phyloP scores from a whole-genome alignment of 176 grass and related monocot species.

The Zoysia japonica region DNA sequence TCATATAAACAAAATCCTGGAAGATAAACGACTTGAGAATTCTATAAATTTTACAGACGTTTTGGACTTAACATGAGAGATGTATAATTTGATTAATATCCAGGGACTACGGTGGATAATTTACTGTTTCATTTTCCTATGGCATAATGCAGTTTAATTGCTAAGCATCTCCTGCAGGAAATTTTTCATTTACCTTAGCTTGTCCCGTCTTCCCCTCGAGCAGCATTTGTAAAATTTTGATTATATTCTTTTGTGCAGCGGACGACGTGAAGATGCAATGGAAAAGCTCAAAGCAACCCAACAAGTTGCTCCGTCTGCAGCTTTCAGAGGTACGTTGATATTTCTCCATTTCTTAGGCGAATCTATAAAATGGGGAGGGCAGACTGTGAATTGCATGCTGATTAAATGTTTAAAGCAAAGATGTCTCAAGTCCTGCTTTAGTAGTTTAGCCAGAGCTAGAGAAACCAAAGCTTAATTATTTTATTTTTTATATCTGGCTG shows the following conservation, averaged over 20 bases:
- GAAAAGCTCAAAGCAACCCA: conserved; percentile 76
- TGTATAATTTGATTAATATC: not conserved
- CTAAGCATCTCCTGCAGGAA: not conserved
- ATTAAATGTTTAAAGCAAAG: conserved; percentile 10
- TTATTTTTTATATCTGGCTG: conserved; percentile 5
- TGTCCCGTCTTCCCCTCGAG: not conserved
- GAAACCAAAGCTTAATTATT: conserved; percentile 2
- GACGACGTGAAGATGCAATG: conserved; percentile 60
- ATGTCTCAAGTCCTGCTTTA: not conserved
- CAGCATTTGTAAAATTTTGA: conserved; percentile 18
- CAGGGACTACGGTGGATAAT: not conserved
- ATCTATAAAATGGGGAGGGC: not conserved
- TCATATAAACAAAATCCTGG: not conserved
- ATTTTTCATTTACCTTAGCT: conserved; percentile 3
- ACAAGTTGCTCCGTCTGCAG: conserved; percentile 52
- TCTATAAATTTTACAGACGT: not conserved
- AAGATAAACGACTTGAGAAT: not conserved
- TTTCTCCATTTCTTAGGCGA: not conserved
- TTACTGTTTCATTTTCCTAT: conserved; percentile 8
- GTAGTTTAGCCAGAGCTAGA: conserved; percentile 1
- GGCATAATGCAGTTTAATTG: conserved; percentile 6
- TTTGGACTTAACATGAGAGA: not conserved
- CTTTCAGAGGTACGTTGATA: conserved; percentile 61
- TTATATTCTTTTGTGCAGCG: conserved; percentile 48
- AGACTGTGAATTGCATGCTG: not conserved